phyloP scores from a whole-genome alignment of 768 basidiomycete genomes.

The Termitomyces sp. region DNA sequence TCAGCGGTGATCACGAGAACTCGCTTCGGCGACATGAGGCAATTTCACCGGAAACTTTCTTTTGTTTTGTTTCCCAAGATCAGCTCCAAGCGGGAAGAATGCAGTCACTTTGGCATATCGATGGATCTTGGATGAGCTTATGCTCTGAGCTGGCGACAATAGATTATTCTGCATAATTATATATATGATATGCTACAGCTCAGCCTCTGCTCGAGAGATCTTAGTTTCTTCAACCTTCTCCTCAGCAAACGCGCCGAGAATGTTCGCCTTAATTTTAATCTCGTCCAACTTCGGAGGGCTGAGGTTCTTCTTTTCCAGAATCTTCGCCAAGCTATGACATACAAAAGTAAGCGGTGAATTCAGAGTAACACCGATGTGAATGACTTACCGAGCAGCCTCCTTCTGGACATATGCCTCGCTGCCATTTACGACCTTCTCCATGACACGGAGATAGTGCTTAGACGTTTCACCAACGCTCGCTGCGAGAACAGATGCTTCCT shows the following conservation, averaged over 20 bases:
- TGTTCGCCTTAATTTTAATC: conserved; percentile 89
- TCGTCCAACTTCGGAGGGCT: conserved; percentile 84
- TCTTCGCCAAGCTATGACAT: conserved; percentile 59
- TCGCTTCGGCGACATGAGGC: conserved; percentile 31
- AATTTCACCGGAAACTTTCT: not conserved
- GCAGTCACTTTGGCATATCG: not conserved
- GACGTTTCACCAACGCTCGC: conserved; percentile 49
- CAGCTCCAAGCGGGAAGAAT: not conserved
- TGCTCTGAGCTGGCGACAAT: not conserved
- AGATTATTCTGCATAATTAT: not conserved
- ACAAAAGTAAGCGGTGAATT: conserved; percentile 15
- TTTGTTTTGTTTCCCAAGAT: conserved; percentile 1
- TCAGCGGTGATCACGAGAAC: conserved; percentile 34
- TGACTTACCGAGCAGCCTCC: conserved; percentile 74
- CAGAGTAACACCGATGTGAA: conserved; percentile 14
- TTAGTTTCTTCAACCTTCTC: conserved; percentile 37
- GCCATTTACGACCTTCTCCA: conserved; percentile 80
- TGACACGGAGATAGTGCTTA: conserved; percentile 83
- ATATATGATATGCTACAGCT: conserved; percentile 35
- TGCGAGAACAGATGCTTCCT: conserved; percentile 60
- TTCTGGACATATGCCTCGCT: conserved; percentile 79
- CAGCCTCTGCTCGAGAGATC: conserved; percentile 37
- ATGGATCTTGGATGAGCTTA: not conserved
- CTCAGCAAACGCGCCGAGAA: conserved; percentile 63
- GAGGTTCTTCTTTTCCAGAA: conserved; percentile 78